phyloP scores from a whole-genome alignment of 768 basidiomycete genomes.

The Trichaptum fuscoviolaceum region DNA sequence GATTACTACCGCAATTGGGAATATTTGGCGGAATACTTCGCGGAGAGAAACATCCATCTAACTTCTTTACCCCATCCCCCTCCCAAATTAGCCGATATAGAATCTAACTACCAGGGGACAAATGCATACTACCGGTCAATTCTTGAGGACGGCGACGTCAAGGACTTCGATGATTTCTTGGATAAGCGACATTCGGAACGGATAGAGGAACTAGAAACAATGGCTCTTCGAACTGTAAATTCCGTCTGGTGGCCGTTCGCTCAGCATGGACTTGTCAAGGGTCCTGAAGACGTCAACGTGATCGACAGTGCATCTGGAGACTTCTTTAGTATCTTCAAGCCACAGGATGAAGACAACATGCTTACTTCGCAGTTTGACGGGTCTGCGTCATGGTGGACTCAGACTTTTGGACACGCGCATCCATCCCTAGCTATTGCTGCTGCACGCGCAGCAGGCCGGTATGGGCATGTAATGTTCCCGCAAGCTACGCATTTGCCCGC shows the following conservation, averaged over 20 bases:
- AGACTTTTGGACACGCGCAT: slow-evolving; percentile 80
- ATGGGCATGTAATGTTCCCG: slow-evolving; percentile 97
- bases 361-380: slow-evolving; percentile 73
- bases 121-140: slow-evolving; percentile 69
- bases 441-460: slow-evolving; percentile 84
- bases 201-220: slow-evolving; percentile 66
- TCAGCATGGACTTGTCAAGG: slow-evolving; percentile 72
- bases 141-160: slow-evolving; percentile 34
- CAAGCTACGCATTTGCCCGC: slow-evolving; percentile 85
- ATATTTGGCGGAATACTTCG: slow-evolving; percentile 77
- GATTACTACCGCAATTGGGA: slow-evolving; percentile 84
- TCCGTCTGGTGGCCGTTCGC: slow-evolving; percentile 97
- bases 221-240: slow-evolving; percentile 73
- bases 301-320: slow-evolving; percentile 89
- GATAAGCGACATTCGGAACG: slow-evolving; percentile 60
- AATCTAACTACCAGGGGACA: slow-evolving; percentile 46
- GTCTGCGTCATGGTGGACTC: slow-evolving; percentile 99
- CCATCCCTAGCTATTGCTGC: slow-evolving; percentile 79
- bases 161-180: slow-evolving; percentile 49
- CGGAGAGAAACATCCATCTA: slow-evolving; percentile 58
- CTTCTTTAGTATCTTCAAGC: slow-evolving; percentile 71
- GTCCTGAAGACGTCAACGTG: slow-evolving; percentile 72
- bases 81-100: slow-evolving; percentile 32
- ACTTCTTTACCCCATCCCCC: slow-evolving; percentile 57
- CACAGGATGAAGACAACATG: slow-evolving; percentile 14